These are phyloP conservation scores for Nicotiana sylvestris DNA, from an alignment of 257 asterid species.

Conservation along the genomic window DNA sequence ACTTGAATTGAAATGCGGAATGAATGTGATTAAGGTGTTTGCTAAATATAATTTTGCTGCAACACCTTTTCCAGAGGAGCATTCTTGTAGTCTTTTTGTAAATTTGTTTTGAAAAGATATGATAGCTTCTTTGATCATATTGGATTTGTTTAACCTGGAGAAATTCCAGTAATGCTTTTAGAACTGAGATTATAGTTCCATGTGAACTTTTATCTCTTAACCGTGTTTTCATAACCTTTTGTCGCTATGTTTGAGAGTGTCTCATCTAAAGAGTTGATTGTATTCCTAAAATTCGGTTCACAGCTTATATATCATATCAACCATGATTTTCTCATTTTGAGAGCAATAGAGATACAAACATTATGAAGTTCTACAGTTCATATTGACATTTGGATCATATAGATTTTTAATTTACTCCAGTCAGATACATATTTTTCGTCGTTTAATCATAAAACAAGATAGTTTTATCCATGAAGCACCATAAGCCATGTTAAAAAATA, in stretches of 20 bases:
- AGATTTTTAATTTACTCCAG: not conserved
- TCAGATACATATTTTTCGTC: not conserved
- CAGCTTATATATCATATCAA: not conserved
- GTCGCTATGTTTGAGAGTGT: not conserved
- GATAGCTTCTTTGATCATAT: not conserved
- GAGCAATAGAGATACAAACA: not conserved
- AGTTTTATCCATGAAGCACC: not conserved
- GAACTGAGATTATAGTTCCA: not conserved
- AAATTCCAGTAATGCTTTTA: not conserved
- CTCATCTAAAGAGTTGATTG: not conserved
- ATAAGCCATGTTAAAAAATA: too few species aligned
- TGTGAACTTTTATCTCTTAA: not conserved
- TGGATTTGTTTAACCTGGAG: not conserved
- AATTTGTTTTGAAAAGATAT: not conserved
- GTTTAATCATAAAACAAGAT: not conserved
- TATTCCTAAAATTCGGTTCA: not conserved
- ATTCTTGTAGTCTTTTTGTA: not conserved
- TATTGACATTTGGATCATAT: not conserved
- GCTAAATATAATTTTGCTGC: not conserved
- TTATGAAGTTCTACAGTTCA: not conserved
- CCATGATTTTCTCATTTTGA: not conserved
- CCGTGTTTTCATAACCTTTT: not conserved
- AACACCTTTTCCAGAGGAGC: not conserved
- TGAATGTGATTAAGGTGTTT: not conserved
- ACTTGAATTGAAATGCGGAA: not conserved